Evolutionary conservation across 2,329 filamentous ascomycete genomes (phyloP).

Genomic region (Verticillium isaacii): DNA sequence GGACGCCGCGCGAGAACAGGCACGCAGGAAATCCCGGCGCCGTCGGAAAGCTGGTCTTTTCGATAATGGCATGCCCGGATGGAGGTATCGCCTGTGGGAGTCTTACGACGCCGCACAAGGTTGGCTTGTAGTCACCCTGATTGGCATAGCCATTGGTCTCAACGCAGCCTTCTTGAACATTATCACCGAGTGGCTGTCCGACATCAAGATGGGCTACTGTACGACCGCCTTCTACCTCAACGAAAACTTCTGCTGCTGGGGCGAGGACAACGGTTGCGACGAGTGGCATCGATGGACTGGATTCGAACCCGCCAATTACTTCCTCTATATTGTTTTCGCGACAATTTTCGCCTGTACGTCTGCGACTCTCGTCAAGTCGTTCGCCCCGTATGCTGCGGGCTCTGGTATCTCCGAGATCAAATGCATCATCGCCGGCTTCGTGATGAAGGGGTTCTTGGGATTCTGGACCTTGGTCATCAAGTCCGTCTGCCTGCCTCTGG

Average conservation of each 20-base stretch:
- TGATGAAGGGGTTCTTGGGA: constrained; percentile 97
- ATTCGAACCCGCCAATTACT: constrained; percentile 73
- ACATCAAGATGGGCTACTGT: constrained; percentile 95
- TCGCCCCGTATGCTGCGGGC: constrained; percentile 92
- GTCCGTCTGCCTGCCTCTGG: constrained; percentile 81
- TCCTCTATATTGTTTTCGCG: constrained; percentile 85
- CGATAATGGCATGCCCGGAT: constrained; percentile 64
- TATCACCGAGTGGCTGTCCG: constrained; percentile 91
- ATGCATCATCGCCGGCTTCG: constrained; percentile 96
- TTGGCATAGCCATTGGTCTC: constrained; percentile 85
- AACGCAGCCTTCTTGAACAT: constrained; percentile 95
- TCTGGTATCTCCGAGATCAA: constrained; percentile 99
- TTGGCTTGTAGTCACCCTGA: constrained; percentile 95
- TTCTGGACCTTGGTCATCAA: constrained; percentile 92
- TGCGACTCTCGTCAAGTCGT: constrained; percentile 80
- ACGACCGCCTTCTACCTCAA: constrained; percentile 95
- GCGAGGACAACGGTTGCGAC: constrained; percentile 79
- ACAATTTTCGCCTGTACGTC: constrained; percentile 76
- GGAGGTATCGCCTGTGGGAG: constrained; percentile 76
- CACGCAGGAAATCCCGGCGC: constrained; percentile 71
- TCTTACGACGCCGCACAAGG: constrained; percentile 95
- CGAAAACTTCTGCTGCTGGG: constrained; percentile 97
- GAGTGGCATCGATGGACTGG: constrained; percentile 90
- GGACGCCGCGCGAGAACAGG: constrained; percentile 86
- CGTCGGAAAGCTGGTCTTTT: constrained; percentile 69